Percentiles rank a stretch among this genome's conserved stretches.
Conservation (phyloP, 768 basidiomycete genomes). For the Panellus pusillus region DNA sequence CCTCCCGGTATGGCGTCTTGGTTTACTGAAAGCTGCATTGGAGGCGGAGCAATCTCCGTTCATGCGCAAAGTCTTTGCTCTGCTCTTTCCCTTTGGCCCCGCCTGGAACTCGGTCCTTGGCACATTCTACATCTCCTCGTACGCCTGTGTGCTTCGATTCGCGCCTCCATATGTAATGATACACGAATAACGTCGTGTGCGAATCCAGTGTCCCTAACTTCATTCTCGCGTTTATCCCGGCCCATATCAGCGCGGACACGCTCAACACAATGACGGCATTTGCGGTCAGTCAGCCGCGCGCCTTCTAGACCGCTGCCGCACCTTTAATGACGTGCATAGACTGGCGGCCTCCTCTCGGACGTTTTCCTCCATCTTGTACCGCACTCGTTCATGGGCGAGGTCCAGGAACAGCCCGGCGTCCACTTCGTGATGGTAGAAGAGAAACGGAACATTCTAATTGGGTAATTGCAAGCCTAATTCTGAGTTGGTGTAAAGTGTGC, state of each 20-base stretch:
- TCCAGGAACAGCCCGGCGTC: conserved; percentile 61
- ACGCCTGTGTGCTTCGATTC: conserved; percentile 37
- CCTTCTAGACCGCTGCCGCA: conserved; percentile 10
- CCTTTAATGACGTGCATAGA: conserved; percentile 42
- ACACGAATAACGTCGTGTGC: conserved; percentile 16
- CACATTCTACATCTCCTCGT: conserved; percentile 97
- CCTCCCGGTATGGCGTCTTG: conserved; percentile 34
- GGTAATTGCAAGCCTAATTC: conserved; percentile 47
- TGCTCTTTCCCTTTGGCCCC: conserved; percentile 88
- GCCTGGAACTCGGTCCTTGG: conserved; percentile 88
- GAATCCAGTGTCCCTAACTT: conserved; percentile 82
- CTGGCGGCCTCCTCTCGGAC: conserved; percentile 89
- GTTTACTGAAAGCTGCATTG: conserved; percentile 57
- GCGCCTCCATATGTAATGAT: conserved; percentile 6
- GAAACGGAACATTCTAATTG: conserved; percentile 87
- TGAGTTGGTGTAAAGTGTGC: not conserved
- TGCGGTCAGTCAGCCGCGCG: conserved; percentile 53
- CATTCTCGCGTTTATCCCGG: conserved; percentile 91
- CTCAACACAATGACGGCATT: conserved; percentile 95
- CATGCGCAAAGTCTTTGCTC: conserved; percentile 76
- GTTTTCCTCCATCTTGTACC: conserved; percentile 92
- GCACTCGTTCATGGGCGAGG: conserved; percentile 89
- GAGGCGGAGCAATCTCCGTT: conserved; percentile 69
- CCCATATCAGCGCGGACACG: conserved; percentile 79
- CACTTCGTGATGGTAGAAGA: conserved; percentile 86